Base-by-base conservation (phyloP, 257 asterid species). In the Salvia rosmarinus region DNA sequence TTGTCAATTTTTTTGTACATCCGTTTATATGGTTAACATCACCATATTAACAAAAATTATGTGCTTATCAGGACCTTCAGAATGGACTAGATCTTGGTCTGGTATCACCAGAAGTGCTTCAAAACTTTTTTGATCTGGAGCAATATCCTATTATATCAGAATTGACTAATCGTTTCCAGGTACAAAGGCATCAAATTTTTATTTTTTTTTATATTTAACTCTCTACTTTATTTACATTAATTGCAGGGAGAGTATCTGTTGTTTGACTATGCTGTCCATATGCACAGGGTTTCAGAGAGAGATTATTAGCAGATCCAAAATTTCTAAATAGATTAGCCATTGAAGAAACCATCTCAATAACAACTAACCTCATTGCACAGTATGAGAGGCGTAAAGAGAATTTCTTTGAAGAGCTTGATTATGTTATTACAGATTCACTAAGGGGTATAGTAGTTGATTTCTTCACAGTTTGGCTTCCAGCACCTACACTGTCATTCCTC, bases 401-500 rank as follows among this genome's bases (percentile, higher is more conserved):
- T 32, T 91, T 91, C 81, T 73, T 94, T 54, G 86, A 90, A 75
- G 99, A 94, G 86, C 82, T 91, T 55, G 99, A 94, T 82, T 94
- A 94, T 57, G 96, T 94, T 55, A 67, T 83, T 47, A 94, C 99
- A 3, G 99, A 94, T 59, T 81, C 96, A 7, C 46, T 82, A 64
- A 82, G 99, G 72, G 99, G 97, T 56, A 62, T 79, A 56, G 95
- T 94, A 44, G 99, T 94, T 10, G 99, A 94, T 75, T 91, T 94
- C 78, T 94, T 91, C 77, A 94, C 99, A 4, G 99, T 91, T 58
- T 94, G 99, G 99, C 95, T 94, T 78, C 99, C 97, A 14, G 99
- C 97, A 25, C 99, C 99, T 67, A 94, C 97, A 0, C 40, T 88
- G 43, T 86, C 99, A 13, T 93, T 93, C 85, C 88, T 90, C 35